Evolutionary conservation across 2,329 filamentous ascomycete species (phyloP), one percentile per base, ranked within the genome.

Genomic region (Monilinia laxa): DNA sequence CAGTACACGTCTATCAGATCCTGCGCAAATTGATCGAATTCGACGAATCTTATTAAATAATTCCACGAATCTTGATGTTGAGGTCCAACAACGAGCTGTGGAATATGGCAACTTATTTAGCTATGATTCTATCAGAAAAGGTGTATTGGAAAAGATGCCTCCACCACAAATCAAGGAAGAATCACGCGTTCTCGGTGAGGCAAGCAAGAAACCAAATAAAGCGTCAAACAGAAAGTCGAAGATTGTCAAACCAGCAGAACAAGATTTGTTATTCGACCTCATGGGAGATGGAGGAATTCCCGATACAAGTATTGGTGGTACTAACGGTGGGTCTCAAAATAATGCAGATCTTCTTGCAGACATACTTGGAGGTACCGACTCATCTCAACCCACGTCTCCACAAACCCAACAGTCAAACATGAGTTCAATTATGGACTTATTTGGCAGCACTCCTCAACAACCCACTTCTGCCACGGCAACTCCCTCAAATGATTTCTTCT

Each of bases 111-210:
- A 98, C 75, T 83, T 99, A n/a, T 98, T 99, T 74, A 86, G 87
- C 0, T 92, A 92, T 74, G 93, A 99, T 72, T 84, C 92, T 68
- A 91, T 99, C 66, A 88, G 94, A 65, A 86, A 86, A 68, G 95
- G 95, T 67, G 95, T 99, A 3, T 82, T 99, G 14, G 95, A 99
- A 80, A 96, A 95, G 78, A 99, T 99, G 96, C 95, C 95, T 10
- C 87, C 95, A 1, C 95, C 95, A 11, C 94, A 98, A 78, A 98
- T 99, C 75, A 92, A 94, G 71, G 95, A 99, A 77, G 92, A 96
- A 77, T 94, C 95, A 65, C 85, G 94, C 68, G 93, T 97, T 3
- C 83, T 99, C 23, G 93, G 93, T 54, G 90, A 94, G 74, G 89
- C 92, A 1, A 83, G 87, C 1, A 88, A 88, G 77, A 86, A 89